Percentiles rank a stretch among this genome's conserved stretches.
These are phyloP conservation scores for Mycena metata DNA, from an alignment of 768 basidiomycete genomes.

Conservation along the genomic window DNA sequence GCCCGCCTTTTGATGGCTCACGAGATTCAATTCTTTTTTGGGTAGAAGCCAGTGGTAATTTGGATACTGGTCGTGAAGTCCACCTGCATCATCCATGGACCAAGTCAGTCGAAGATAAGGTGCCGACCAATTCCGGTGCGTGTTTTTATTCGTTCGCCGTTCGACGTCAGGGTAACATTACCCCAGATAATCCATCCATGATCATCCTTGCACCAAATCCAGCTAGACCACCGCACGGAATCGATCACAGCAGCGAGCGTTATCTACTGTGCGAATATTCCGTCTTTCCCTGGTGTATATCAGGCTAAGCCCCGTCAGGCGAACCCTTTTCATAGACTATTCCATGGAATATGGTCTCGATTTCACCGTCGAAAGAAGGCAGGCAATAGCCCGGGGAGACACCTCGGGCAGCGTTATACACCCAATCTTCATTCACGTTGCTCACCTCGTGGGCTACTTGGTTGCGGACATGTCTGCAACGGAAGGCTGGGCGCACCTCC, in stretches of 20 bases:
- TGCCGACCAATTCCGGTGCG: too few relatives aligned
- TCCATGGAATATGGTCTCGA: conserved; percentile 17
- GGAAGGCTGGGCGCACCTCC: not conserved
- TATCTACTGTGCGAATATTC: not conserved
- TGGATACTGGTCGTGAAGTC: too few relatives aligned
- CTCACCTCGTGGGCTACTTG: conserved; percentile 18
- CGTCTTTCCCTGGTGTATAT: not conserved
- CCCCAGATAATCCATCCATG: too few relatives aligned
- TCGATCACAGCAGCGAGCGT: not conserved
- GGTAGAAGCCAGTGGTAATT: too few relatives aligned
- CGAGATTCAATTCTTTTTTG: not conserved
- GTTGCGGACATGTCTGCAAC: not conserved
- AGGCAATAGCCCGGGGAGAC: conserved; percentile 25
- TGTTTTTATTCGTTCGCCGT: too few relatives aligned
- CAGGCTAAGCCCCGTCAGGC: not conserved
- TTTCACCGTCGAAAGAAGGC: conserved; percentile 13
- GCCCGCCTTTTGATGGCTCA: not conserved
- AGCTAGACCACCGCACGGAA: not conserved
- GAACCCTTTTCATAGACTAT: conserved; percentile 27
- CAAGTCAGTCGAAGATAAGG: too few relatives aligned
- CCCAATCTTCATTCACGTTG: conserved; percentile 11
- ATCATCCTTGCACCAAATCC: too few relatives aligned
- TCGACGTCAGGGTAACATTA: too few relatives aligned
- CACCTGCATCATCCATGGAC: too few relatives aligned
- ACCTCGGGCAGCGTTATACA: conserved; percentile 11